A percentile compares a stretch with the other conserved stretches of the same genome.
Conservation (phyloP, 345 rosid species). For the Rhodamnia argentea region DNA sequence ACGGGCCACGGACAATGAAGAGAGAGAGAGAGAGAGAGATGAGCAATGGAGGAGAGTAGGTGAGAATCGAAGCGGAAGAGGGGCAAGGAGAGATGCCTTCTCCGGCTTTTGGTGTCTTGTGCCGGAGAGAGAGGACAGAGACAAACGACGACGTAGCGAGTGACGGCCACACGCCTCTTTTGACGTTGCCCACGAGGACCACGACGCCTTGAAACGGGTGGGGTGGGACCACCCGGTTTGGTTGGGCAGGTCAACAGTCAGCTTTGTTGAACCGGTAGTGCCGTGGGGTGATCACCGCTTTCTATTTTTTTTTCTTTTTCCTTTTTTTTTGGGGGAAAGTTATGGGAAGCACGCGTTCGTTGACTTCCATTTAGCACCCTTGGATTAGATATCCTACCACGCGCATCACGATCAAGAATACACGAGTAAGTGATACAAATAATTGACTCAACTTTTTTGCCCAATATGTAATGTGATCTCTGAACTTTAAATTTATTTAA, state of each 20-base stretch:
- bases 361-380: not conserved
- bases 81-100: not conserved
- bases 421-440: too few relatives aligned
- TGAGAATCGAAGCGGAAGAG: not conserved
- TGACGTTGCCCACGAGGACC: not conserved
- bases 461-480: rapidly evolving
- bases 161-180: conserved; percentile 3
- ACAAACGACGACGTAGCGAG: not conserved
- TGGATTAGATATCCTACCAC: too few relatives aligned
- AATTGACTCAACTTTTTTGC: too few relatives aligned
- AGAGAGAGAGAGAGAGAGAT: not conserved
- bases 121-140: not conserved
- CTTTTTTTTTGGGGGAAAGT: not conserved
- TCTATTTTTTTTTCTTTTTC: not conserved
- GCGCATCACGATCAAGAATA: too few relatives aligned
- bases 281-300: not conserved
- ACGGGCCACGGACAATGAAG: not conserved
- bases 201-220: not conserved
- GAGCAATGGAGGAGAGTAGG: not conserved
- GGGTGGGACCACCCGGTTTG: not conserved
- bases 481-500: rapidly evolving
- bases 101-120: not conserved
- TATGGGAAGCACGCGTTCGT: not conserved
- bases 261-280: not conserved
- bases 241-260: not conserved